phyloP scores from a whole-genome alignment of 2,329 filamentous ascomycete genomes.

The Magnaporthales sp. region DNA sequence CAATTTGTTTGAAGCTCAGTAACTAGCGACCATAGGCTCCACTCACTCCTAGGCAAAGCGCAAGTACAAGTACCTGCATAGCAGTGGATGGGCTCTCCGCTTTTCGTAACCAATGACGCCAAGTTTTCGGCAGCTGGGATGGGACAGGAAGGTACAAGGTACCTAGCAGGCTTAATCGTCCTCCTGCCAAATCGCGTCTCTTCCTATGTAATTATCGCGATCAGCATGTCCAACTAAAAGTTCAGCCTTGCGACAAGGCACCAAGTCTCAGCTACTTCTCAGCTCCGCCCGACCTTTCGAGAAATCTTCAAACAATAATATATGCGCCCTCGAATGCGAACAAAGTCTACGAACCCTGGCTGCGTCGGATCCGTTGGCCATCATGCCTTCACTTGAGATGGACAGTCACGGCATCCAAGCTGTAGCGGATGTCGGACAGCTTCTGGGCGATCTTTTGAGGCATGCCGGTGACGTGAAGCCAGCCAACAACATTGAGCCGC shows the following conservation, averaged over 20 bases:
- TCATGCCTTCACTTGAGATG: slow-evolving; percentile 41
- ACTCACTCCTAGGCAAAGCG: neutral
- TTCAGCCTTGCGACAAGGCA: neutral
- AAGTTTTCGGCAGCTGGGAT: neutral
- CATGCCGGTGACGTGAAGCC: slow-evolving; percentile 52
- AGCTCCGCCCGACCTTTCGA: neutral
- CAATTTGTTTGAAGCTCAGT: neutral
- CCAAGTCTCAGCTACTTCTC: neutral
- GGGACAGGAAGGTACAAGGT: neutral
- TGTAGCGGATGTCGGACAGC: slow-evolving; percentile 41
- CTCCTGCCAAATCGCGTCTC: neutral
- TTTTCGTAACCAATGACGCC: neutral
- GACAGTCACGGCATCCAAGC: slow-evolving; percentile 40
- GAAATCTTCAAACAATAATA: neutral
- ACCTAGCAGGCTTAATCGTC: neutral
- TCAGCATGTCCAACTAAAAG: neutral
- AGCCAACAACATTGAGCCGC: slow-evolving; percentile 58
- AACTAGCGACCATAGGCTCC: neutral
- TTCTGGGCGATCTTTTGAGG: slow-evolving; percentile 49
- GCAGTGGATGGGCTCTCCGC: neutral
- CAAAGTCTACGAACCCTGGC: neutral
- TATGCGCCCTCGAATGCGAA: neutral
- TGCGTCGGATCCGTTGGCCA: slow-evolving; percentile 8
- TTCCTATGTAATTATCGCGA: too few relatives aligned
- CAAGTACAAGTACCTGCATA: neutral